phyloP scores from a whole-genome alignment of 2,329 filamentous ascomycete genomes.

The Fusarium nurragi region DNA sequence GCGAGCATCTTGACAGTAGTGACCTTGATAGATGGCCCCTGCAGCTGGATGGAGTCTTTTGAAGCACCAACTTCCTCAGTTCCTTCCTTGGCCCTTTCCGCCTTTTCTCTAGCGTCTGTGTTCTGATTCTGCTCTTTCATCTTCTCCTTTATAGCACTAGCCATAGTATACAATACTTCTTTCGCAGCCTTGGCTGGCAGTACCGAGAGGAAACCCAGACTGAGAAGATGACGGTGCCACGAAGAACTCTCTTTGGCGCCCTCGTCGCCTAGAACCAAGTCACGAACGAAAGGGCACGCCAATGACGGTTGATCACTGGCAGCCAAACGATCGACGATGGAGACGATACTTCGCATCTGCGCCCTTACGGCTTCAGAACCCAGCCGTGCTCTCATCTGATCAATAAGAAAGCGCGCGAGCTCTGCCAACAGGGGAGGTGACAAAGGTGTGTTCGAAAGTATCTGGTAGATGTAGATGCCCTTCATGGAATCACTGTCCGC shows the following conservation, averaged over 20 bases:
- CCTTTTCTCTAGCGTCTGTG: conserved; percentile 1
- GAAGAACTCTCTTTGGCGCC: conserved; percentile 41
- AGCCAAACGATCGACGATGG: conserved; percentile 38
- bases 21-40: conserved; percentile 45
- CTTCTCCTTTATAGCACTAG: conserved; percentile 42
- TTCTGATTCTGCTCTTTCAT: conserved; percentile 41
- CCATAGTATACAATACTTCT: conserved; percentile 44
- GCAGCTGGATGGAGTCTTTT: not conserved
- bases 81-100: not conserved
- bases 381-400: conserved; percentile 28
- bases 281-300: conserved; percentile 45
- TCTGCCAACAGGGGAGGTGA: conserved; percentile 20
- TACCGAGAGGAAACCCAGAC: conserved; percentile 38
- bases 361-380: conserved; percentile 16
- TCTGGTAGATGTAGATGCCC: conserved; percentile 25
- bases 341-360: conserved; percentile 24
- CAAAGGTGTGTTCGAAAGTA: not conserved
- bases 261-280: conserved; percentile 45
- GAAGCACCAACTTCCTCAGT: not conserved
- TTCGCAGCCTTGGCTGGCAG: conserved; percentile 42
- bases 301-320: conserved; percentile 45
- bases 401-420: conserved; percentile 31
- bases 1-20: conserved; percentile 53
- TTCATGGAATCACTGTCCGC: not conserved
- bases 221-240: conserved; percentile 48